Conservation (phyloP, 345 rosid genomes). For the Citrus australasica region DNA sequence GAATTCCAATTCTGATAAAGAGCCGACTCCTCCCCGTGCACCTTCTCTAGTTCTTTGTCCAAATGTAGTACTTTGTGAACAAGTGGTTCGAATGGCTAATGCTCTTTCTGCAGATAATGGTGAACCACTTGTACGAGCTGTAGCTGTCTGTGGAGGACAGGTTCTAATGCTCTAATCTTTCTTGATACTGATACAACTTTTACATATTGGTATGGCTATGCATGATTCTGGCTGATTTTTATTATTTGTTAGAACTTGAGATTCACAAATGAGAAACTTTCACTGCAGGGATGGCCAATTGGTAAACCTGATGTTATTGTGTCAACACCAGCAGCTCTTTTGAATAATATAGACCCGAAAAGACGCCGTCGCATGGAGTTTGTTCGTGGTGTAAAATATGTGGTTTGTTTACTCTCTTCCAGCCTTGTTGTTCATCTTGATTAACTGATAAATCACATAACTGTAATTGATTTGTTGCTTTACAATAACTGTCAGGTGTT, state of each 20-base stretch:
- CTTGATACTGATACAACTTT: neutral
- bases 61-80: conserved; percentile 82
- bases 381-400: conserved; percentile 66
- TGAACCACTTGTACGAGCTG: conserved; percentile 56
- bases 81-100: conserved; percentile 87
- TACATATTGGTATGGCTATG: neutral
- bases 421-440: neutral
- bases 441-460: neutral
- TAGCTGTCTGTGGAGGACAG: conserved; percentile 77
- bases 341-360: conserved; percentile 71
- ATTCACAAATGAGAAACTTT: conserved; percentile 13
- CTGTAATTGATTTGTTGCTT: neutral
- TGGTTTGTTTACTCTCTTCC: conserved; percentile 44
- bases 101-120: conserved; percentile 61
- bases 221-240: neutral
- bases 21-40: conserved; percentile 10
- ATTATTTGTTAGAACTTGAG: conserved; percentile 5
- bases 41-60: conserved; percentile 84
- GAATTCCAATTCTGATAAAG: conserved; percentile 9
- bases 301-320: conserved; percentile 67
- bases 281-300: conserved; percentile 90
- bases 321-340: conserved; percentile 85
- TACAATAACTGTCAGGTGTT: conserved; percentile 56
- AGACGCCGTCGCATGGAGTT: conserved; percentile 46
- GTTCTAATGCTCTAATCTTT: conserved; percentile 28